Evolutionary conservation across 2,329 filamentous ascomycete genomes (phyloP), one percentile per base, ranked within the genome.

Genomic region (Diaporthe ilicicola): DNA sequence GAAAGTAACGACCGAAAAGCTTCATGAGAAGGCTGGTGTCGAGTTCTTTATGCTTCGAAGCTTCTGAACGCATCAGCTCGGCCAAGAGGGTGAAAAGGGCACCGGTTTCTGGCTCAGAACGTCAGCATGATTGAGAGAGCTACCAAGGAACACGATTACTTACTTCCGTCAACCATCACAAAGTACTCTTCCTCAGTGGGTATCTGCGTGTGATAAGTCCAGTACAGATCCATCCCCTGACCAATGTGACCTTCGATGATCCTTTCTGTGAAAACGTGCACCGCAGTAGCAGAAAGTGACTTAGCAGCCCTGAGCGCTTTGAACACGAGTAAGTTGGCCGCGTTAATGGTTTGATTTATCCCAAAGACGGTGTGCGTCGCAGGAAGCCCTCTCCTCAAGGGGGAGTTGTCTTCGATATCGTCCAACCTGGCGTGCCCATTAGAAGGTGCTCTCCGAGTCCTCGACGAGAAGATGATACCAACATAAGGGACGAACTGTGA

Each of bases 181-280:
- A 78, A 10, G 37, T 78, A 78, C 17, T 77, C 74, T 0, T 71
- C 42, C 22, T 74, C 71, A 0, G 71, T 69, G 0, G 77, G 77
- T 4, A 67, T 64, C 1, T 54, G 39, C 4, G 68, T n/a, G 12
- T 74, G 34, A n/a, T 66, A 69, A 17, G 70, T 77, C 74, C 75
- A 78, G 62, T 75, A 67, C 0, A 78, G 74, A 55, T 78, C 77
- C 48, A 70, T 69, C 34, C 73, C 72, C 62, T 78, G 77, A 3
- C 77, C 77, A 19, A 73, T 32, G 37, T 74, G 70, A 50, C 75
- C 69, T 2, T 67, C 56, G 19, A 44, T 42, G n/a, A 61, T 17
- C 10, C 12, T 44, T 29, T 42, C 56, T 71, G 42, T 54, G 7
- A 32, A 46, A 13, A 37, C 22, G 32, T 10, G 29, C 61, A 67